Base-by-base conservation (phyloP, 208 protist species). In the Trypanosoma brucei region DNA sequence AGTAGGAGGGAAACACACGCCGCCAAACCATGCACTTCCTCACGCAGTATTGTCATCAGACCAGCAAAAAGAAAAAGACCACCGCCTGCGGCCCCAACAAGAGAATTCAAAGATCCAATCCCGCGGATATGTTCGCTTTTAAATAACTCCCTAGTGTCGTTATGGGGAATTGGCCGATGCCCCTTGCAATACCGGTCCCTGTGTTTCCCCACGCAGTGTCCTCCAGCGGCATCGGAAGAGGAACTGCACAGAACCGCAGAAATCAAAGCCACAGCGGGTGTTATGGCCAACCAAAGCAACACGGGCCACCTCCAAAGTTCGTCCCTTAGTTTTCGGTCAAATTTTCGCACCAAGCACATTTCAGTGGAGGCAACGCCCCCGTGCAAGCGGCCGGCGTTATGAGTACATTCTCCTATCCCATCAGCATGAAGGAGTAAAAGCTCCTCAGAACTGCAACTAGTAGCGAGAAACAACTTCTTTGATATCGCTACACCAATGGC, bases 31-130 rank as follows among this genome's bases (percentile, higher is more conserved):
- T 62, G 65, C 40, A 81, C n/a, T n/a, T 84, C 75, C 68, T 93
- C 86, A 7, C 72, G 56, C 3, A 61, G 40, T 36, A 93, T 45
- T 14, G 80, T 68, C 8, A 58, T 72, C 0, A 90, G 58, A 0
- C 68, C 78, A 7, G 87, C 76, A 59, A 81, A 90, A 2, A 93
- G 63, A 40, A 90, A 93, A 1, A 82, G 88, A 35, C 86, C 86
- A 55, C 74, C 82, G n/a, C 76, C 50, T 6, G 50, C n/a, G 6
- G 0, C 50, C 30, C 22, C 22, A 31, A 34, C n/a, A n/a, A 54
- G n/a, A 7, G 31, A n/a, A n/a, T 54, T 31, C 6, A 54, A 5
- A 8, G 50, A 54, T 33, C 7, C 11, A 6, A 34, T 8, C 7
- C 50, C 50, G 6, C n/a, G 6, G 11, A 0, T 46, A 11, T 46